Base-by-base conservation (phyloP, 2,329 filamentous ascomycete genomes). In the Fusarium domesticum region DNA sequence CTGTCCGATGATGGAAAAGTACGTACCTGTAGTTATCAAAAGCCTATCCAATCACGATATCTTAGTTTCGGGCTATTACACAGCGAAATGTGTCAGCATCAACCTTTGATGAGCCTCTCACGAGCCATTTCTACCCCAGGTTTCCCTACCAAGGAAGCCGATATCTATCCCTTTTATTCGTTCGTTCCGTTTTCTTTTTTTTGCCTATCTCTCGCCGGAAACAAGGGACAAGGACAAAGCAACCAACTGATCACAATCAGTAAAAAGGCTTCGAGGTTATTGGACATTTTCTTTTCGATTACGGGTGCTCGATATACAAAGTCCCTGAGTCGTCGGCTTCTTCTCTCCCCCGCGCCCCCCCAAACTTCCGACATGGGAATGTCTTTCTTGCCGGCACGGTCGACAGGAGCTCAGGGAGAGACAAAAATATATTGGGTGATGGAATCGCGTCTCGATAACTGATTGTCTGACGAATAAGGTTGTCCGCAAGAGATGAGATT, bases 111-210 rank as follows among this genome's bases (percentile, higher is more conserved):
- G 31, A 43, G 36, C 18, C 23, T n/a, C 7, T 18, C 8, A 6
- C 2, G 6, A 34, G 16, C 51, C 51, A 53, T 54, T 53, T 45
- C 30, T 59, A 56, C 57, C 57, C 57, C 57, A 57, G 57, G 42
- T 60, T 59, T 53, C 35, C 37, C 18, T n/a, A n/a, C n/a, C n/a
- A n/a, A n/a, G n/a, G n/a, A n/a, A n/a, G 40, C 50, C 45, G 48
- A 59, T 59, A 59, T 56, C 57, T 39, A 45, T 43, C 47, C 51
- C 58, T 48, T 52, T 44, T 48, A 31, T 49, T 34, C n/a, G n/a
- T n/a, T n/a, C n/a, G n/a, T n/a, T n/a, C n/a, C n/a, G n/a, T n/a
- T n/a, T n/a, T n/a, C n/a, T n/a, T n/a, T n/a, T n/a, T n/a, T n/a
- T n/a, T n/a, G n/a, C n/a, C n/a, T n/a, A n/a, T n/a, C n/a, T n/a